A percentile compares a stretch with the other conserved stretches of the same genome.
Evolutionary conservation across 768 basidiomycete species (phyloP).

Genomic region (Pisolithus sp.): DNA sequence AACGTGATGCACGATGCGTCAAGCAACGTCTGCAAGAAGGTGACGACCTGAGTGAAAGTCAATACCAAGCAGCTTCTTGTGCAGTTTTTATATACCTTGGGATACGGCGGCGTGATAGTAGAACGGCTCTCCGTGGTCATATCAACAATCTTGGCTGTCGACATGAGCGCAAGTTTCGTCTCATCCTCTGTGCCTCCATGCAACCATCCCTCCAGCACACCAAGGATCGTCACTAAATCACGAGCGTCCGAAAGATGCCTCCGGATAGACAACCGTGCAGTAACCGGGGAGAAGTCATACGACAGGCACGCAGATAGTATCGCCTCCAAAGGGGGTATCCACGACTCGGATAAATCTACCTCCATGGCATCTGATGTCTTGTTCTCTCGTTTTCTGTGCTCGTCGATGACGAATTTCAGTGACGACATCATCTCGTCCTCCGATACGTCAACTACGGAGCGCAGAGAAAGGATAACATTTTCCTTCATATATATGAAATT

Average conservation of each 20-base stretch:
- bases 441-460: slow-evolving; percentile 52
- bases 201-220: slow-evolving; percentile 36
- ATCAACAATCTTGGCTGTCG: slow-evolving; percentile 9
- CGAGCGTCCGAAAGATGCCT: slow-evolving; percentile 34
- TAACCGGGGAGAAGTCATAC: slow-evolving; percentile 34
- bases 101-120: slow-evolving; percentile 18
- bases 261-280: slow-evolving; percentile 40
- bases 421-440: slow-evolving; percentile 57
- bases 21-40: slow-evolving; percentile 58
- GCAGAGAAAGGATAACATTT: slow-evolving; percentile 45
- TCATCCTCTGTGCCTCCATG: slow-evolving; percentile 22
- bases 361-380: slow-evolving; percentile 26
- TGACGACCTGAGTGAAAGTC: slow-evolving; percentile 42
- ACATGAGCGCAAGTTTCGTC: slow-evolving; percentile 16
- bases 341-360: slow-evolving; percentile 26
- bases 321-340: slow-evolving; percentile 29
- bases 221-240: slow-evolving; percentile 33
- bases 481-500: slow-evolving; percentile 14
- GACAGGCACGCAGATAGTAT: slow-evolving; percentile 35
- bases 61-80: slow-evolving; percentile 25
- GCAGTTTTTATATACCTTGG: slow-evolving; percentile 36
- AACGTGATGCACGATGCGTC: slow-evolving; percentile 69
- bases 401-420: slow-evolving; percentile 39
- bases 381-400: slow-evolving; percentile 25
- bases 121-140: background rate